A percentile compares a stretch with the other conserved stretches of the same genome.
These are phyloP conservation scores for Aegilops tauschii DNA, from an alignment of 176 grass and related monocot genomes.

Conservation along the genomic window DNA sequence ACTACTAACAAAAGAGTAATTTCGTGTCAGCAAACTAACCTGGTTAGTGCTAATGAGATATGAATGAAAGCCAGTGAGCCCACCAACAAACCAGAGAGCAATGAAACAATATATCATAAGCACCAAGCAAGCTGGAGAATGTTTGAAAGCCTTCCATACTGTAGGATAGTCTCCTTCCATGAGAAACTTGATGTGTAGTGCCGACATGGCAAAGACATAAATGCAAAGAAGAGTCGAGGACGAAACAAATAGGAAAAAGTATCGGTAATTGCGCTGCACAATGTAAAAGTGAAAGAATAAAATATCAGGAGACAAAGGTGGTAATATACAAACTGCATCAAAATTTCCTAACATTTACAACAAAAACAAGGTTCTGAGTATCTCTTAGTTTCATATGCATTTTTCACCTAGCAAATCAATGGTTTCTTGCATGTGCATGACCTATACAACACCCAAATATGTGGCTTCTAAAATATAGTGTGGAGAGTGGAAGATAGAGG, in stretches of 20 bases:
- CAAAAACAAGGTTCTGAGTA: neutral
- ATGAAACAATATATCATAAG: constrained; percentile 93
- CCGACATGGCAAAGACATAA: constrained; percentile 91
- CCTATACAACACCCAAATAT: constrained; percentile 2
- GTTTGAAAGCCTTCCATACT: constrained; percentile 96
- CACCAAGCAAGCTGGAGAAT: constrained; percentile 74
- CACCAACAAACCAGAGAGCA: constrained; percentile 97
- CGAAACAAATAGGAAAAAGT: constrained; percentile 96
- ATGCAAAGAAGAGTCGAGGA: constrained; percentile 94
- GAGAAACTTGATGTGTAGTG: constrained; percentile 90
- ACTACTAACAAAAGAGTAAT: neutral
- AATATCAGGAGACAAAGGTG: constrained; percentile 18
- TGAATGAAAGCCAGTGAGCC: constrained; percentile 93
- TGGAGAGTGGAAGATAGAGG: neutral
- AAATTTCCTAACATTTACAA: neutral
- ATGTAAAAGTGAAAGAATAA: constrained; percentile 31
- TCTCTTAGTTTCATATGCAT: neutral
- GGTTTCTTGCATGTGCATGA: neutral
- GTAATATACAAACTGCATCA: constrained; percentile 9
- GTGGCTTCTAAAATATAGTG: constrained; percentile 13
- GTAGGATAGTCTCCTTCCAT: constrained; percentile 83
- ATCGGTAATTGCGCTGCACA: constrained; percentile 90
- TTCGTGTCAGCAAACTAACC: constrained; percentile 43
- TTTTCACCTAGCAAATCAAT: neutral
- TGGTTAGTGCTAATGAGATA: constrained; percentile 95